Conservation (phyloP, 108 stramenopile genomes). For the Cyclotella kingstonii region DNA sequence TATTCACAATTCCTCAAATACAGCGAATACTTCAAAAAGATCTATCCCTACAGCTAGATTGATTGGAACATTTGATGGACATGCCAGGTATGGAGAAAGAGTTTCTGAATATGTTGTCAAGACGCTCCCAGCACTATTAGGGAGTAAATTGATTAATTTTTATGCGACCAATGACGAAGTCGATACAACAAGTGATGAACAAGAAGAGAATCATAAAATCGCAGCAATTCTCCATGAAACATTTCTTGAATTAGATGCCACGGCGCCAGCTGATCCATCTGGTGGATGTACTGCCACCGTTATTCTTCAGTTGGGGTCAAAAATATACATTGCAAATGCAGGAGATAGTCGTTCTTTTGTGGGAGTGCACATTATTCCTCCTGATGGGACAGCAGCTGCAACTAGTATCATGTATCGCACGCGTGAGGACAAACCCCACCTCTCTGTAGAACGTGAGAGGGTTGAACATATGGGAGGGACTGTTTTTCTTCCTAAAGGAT, state of each 20-base stretch:
- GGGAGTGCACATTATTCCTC: conserved; percentile 53
- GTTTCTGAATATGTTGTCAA: conserved; percentile 67
- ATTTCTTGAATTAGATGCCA: conserved; percentile 73
- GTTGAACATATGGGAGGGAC: conserved; percentile 72
- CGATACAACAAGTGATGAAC: conserved; percentile 3
- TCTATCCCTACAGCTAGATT: conserved; percentile 36
- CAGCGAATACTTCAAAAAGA: background rate
- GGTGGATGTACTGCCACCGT: conserved; percentile 78
- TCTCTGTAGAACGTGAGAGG: conserved; percentile 63
- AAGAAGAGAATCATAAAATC: conserved; percentile 29
- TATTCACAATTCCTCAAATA: conserved; percentile 17
- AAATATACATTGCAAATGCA: conserved; percentile 79
- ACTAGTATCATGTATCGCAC: conserved; percentile 67
- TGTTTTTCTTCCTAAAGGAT: conserved; percentile 63
- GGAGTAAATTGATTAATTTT: conserved; percentile 12
- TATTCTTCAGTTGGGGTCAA: conserved; percentile 59
- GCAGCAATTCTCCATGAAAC: conserved; percentile 52
- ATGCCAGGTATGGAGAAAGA: conserved; percentile 67
- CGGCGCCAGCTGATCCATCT: conserved; percentile 51
- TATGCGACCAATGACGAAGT: conserved; percentile 10
- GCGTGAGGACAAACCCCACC: conserved; percentile 69
- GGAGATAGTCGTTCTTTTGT: conserved; percentile 77
- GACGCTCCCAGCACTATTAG: conserved; percentile 57
- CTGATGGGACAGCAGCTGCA: conserved; percentile 5
- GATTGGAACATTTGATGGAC: conserved; percentile 85